These are phyloP conservation scores for Xylariaceae sp. DNA, from an alignment of 2,329 filamentous ascomycete genomes.

Conservation along the genomic window DNA sequence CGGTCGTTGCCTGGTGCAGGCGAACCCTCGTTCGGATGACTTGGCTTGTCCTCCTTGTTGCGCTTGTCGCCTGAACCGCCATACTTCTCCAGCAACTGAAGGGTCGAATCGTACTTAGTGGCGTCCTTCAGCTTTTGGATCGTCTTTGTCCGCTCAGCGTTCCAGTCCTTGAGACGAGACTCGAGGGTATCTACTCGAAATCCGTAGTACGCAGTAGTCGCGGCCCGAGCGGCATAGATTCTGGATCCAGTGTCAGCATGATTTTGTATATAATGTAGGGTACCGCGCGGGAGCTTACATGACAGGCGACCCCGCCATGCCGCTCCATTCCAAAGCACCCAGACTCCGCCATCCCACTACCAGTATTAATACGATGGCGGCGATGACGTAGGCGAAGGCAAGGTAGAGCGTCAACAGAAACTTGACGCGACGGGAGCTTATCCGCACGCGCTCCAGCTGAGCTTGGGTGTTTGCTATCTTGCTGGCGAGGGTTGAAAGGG, in stretches of 20 bases:
- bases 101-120: constrained; percentile 92
- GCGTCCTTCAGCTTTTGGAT: constrained; percentile 93
- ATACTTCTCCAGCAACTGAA: constrained; percentile 91
- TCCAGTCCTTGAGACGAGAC: constrained; percentile 64
- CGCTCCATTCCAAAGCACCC: constrained; percentile 70
- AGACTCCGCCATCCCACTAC: constrained; percentile 81
- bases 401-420: constrained; percentile 89
- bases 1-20: constrained; percentile 23
- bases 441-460: constrained; percentile 66
- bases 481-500: constrained; percentile 70
- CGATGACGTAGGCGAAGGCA: constrained; percentile 83
- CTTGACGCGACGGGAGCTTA: constrained; percentile 69
- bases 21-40: constrained; percentile 20
- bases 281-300: constrained; percentile 47
- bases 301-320: constrained; percentile 71
- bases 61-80: constrained; percentile 58
- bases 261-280: background rate
- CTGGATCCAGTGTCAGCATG: constrained; percentile 38
- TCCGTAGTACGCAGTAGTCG: constrained; percentile 67
- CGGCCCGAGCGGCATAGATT: constrained; percentile 70
- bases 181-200: constrained; percentile 71
- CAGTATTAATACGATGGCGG: constrained; percentile 72
- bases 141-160: constrained; percentile 74
- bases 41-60: constrained; percentile 31
- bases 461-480: constrained; percentile 75